phyloP scores from a whole-genome alignment of 2,329 filamentous ascomycete species.

The Cladosporium cucumerinum region DNA sequence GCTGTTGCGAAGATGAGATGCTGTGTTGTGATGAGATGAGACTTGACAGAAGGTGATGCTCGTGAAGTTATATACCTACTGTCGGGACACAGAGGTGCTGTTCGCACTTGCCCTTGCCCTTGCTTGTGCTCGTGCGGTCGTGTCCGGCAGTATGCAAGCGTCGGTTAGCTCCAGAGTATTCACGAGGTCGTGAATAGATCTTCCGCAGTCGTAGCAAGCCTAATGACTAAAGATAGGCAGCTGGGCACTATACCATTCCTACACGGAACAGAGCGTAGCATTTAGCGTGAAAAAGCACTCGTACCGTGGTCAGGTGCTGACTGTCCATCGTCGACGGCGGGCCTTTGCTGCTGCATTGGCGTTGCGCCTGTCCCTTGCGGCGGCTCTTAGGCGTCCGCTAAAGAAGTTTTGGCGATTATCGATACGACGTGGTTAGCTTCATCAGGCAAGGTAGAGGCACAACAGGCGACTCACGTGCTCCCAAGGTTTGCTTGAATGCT shows the following conservation, averaged over 20 bases:
- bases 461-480: background rate
- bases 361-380: conserved; percentile 11
- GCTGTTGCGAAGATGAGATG: conserved; percentile 4
- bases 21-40: conserved; percentile 7
- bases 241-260: conserved; percentile 12
- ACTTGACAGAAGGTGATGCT: background rate
- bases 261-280: conserved; percentile 2
- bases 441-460: conserved; percentile 14
- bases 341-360: conserved; percentile 7
- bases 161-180: background rate
- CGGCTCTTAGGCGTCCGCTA: background rate
- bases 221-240: conserved; percentile 9
- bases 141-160: conserved; percentile 5
- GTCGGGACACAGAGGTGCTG: background rate
- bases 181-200: background rate
- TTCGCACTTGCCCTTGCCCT: background rate
- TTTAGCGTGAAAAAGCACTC: background rate
- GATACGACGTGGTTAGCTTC: conserved; percentile 16
- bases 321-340: conserved; percentile 3
- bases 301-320: conserved; percentile 13
- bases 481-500: background rate
- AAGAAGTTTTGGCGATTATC: background rate
- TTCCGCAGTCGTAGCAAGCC: background rate
- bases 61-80: conserved; percentile 8
- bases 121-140: conserved; percentile 11